phyloP scores from a whole-genome alignment of 352 stramenopile species.

The Pythium sp. region DNA sequence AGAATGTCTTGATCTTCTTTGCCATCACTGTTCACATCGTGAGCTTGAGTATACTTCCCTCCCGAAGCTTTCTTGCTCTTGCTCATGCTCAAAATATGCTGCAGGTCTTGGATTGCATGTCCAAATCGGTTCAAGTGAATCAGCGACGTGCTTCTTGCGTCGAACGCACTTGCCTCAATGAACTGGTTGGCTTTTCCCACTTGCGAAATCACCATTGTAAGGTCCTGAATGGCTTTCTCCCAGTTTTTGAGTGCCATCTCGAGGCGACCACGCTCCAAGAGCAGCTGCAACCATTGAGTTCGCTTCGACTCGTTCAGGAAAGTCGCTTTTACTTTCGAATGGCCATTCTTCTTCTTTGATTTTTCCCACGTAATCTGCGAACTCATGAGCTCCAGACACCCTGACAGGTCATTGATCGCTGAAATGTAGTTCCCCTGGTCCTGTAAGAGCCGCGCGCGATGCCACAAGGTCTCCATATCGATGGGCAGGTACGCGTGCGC shows the following conservation, averaged over 20 bases:
- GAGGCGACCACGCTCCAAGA: conserved; percentile 37
- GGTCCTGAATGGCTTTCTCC: conserved; percentile 38
- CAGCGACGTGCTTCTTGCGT: conserved; percentile 34
- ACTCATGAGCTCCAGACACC: conserved; percentile 36
- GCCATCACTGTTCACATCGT: background rate
- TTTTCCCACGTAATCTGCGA: conserved; percentile 39
- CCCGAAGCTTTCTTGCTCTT: conserved; percentile 19
- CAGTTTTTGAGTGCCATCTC: conserved; percentile 38
- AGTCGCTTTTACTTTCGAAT: conserved; percentile 23
- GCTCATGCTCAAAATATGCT: conserved; percentile 24
- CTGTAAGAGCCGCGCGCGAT: conserved; percentile 37
- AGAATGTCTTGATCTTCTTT: conserved; percentile 24
- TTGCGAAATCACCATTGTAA: conserved; percentile 42
- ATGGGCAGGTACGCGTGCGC: conserved; percentile 44
- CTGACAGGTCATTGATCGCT: conserved; percentile 41
- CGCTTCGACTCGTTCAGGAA: conserved; percentile 38
- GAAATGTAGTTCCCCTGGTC: conserved; percentile 36
- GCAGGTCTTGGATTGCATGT: conserved; percentile 49
- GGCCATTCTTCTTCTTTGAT: conserved; percentile 22
- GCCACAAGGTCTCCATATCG: conserved; percentile 52
- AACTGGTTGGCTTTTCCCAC: conserved; percentile 27
- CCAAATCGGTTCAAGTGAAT: conserved; percentile 36
- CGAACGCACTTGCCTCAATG: conserved; percentile 26
- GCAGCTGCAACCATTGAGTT: conserved; percentile 46
- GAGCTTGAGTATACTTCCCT: background rate